Conservation (phyloP, 129 eudicot species). For the Flaveria robusta region DNA sequence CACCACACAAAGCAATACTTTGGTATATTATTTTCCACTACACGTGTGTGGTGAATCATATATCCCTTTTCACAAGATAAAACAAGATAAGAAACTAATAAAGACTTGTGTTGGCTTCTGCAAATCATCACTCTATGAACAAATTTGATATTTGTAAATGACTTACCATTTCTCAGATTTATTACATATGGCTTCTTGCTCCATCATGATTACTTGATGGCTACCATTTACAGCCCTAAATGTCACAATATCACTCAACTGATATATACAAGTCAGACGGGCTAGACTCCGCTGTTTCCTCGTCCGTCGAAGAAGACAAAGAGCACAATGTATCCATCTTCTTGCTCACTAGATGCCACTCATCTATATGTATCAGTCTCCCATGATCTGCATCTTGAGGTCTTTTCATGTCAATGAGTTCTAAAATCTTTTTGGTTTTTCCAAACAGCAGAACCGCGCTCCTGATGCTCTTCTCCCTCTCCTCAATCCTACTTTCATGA, state of each 20-base stretch:
- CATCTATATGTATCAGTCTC: conserved; percentile 47
- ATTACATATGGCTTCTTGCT: neutral
- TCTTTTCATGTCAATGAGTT: conserved; percentile 41
- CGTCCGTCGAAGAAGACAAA: conserved; percentile 29
- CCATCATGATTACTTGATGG: neutral
- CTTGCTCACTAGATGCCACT: conserved; percentile 52
- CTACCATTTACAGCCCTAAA: neutral
- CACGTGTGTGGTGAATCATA: no score
- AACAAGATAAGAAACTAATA: no score
- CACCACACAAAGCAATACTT: no score
- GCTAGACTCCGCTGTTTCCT: conserved; percentile 27
- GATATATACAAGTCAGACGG: conserved; percentile 47
- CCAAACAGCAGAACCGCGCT: conserved; percentile 62
- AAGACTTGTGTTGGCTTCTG: no score
- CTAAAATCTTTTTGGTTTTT: conserved; percentile 50
- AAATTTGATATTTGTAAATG: no score
- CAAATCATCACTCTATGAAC: no score
- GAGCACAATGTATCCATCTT: conserved; percentile 20
- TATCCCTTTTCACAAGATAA: no score
- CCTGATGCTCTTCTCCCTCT: conserved; percentile 55
- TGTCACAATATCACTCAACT: conserved; percentile 33
- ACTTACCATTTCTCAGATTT: neutral
- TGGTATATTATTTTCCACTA: no score
- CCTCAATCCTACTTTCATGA: conserved; percentile 56
- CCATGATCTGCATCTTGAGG: conserved; percentile 48